Percentiles rank a stretch among this genome's conserved stretches.
These are phyloP conservation scores for Leptomonas seymouri DNA, from an alignment of 208 protist species.

Conservation along the genomic window DNA sequence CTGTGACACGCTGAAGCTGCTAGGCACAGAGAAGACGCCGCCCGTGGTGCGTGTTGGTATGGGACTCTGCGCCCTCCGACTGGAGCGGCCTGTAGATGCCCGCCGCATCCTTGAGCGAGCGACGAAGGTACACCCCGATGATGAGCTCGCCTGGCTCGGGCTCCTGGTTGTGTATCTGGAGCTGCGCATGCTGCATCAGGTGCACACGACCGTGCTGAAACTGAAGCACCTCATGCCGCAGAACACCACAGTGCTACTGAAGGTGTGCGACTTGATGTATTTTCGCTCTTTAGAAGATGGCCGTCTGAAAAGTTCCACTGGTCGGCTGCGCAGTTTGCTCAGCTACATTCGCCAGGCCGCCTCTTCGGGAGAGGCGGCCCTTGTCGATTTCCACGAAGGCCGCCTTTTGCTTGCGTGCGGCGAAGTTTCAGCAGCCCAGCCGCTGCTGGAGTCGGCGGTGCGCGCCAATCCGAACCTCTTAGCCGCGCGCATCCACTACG, in stretches of 20 bases:
- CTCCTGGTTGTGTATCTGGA: conserved; percentile 79
- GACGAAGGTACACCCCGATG: conserved; percentile 58
- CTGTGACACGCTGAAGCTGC: conserved; percentile 57
- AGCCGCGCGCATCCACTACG: conserved; percentile 77
- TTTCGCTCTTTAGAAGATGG: conserved; percentile 50
- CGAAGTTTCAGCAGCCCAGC: conserved; percentile 54
- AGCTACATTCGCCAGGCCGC: conserved; percentile 49
- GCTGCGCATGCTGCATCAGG: conserved; percentile 55
- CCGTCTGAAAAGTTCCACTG: conserved; percentile 38
- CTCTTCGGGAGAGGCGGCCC: conserved; percentile 58
- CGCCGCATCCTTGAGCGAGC: conserved; percentile 70
- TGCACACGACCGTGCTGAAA: conserved; percentile 53
- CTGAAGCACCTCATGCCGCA: conserved; percentile 62
- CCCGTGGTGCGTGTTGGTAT: conserved; percentile 84
- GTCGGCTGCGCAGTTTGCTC: conserved; percentile 55
- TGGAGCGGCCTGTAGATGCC: conserved; percentile 53
- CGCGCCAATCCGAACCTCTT: conserved; percentile 64
- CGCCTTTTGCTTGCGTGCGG: conserved; percentile 62
- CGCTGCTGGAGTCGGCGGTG: conserved; percentile 64
- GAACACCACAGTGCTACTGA: conserved; percentile 78
- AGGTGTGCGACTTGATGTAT: conserved; percentile 83
- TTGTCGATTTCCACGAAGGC: conserved; percentile 84
- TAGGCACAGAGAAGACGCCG: conserved; percentile 64
- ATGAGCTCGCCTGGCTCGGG: conserved; percentile 78
- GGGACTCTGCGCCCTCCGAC: conserved; percentile 76